These are phyloP conservation scores for Prunella vulgaris DNA, from an alignment of 257 asterid species.

Conservation along the genomic window DNA sequence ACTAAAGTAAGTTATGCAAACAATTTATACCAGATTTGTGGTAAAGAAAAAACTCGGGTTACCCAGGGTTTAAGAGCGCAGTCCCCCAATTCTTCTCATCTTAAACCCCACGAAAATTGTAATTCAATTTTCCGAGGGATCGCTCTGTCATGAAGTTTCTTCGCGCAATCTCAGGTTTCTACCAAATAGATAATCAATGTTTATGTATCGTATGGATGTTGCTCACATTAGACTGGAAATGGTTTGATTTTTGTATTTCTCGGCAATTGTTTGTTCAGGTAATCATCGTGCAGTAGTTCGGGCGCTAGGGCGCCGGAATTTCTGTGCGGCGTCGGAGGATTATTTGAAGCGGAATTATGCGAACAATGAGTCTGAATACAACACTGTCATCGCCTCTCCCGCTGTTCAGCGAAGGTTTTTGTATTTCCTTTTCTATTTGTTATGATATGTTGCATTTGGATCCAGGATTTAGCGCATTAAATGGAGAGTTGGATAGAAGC, in stretches of 20 bases:
- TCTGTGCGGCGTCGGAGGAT: constrained; percentile 54
- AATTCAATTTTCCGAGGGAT: constrained; percentile 3
- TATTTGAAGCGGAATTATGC: constrained; percentile 79
- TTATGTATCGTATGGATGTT: not conserved
- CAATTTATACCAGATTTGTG: not conserved
- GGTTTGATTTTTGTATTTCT: not conserved
- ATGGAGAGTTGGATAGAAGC: not conserved
- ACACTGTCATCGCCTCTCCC: constrained; percentile 66
- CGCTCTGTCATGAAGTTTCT: constrained; percentile 48
- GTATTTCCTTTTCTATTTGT: not conserved
- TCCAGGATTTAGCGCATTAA: not conserved
- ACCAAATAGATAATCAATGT: not conserved
- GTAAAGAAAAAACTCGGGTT: not conserved
- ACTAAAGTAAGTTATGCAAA: not conserved
- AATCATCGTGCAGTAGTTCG: constrained; percentile 41
- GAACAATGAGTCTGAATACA: constrained; percentile 69
- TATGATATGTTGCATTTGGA: not conserved
- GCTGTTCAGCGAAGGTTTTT: constrained; percentile 63
- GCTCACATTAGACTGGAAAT: not conserved
- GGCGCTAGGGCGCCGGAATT: constrained; percentile 60
- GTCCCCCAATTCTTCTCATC: not conserved
- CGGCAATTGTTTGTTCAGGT: constrained; percentile 32
- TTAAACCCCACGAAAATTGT: constrained; percentile 15
- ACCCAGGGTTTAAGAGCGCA: constrained; percentile 37
- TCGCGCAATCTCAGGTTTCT: constrained; percentile 45